Percentiles rank a stretch among this genome's conserved stretches.
phyloP scores from a whole-genome alignment of 2,329 filamentous ascomycete species.

The Fusarium begoniae region DNA sequence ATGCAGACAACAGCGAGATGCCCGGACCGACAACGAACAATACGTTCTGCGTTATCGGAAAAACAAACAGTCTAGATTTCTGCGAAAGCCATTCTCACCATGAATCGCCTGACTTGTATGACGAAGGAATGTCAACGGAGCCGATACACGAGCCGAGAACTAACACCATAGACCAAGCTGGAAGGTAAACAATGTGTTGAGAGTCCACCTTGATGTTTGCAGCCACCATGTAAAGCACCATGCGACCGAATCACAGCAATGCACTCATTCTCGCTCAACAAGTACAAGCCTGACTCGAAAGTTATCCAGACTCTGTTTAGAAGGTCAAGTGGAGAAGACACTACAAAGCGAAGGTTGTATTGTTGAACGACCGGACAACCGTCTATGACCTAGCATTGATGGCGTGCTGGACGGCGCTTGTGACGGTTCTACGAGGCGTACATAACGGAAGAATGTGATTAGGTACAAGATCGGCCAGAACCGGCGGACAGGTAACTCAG shows the following conservation, averaged over 20 bases:
- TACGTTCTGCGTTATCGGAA: conserved; percentile 1
- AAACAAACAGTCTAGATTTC: not conserved
- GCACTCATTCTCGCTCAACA: not conserved
- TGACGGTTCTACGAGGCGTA: conserved; percentile 17
- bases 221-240: conserved; percentile 5
- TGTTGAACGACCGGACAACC: not conserved
- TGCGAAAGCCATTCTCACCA: not conserved
- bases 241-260: conserved; percentile 6
- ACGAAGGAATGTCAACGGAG: conserved; percentile 16
- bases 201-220: not conserved
- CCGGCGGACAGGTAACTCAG: conserved; percentile 3
- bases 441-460: conserved; percentile 32
- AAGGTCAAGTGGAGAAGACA: conserved; percentile 18
- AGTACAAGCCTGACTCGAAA: conserved; percentile 22
- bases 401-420: conserved; percentile 24
- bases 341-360: not conserved
- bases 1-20: not conserved
- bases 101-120: not conserved
- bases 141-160: not conserved
- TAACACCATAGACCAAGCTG: conserved; percentile 1
- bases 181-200: conserved; percentile 5
- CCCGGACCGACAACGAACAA: not conserved
- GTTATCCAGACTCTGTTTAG: conserved; percentile 6
- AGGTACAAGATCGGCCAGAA: conserved; percentile 2
- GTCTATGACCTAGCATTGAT: conserved; percentile 17